Evolutionary conservation across 2,329 filamentous ascomycete genomes (phyloP).

Genomic region (Colletotrichum spinosum): DNA sequence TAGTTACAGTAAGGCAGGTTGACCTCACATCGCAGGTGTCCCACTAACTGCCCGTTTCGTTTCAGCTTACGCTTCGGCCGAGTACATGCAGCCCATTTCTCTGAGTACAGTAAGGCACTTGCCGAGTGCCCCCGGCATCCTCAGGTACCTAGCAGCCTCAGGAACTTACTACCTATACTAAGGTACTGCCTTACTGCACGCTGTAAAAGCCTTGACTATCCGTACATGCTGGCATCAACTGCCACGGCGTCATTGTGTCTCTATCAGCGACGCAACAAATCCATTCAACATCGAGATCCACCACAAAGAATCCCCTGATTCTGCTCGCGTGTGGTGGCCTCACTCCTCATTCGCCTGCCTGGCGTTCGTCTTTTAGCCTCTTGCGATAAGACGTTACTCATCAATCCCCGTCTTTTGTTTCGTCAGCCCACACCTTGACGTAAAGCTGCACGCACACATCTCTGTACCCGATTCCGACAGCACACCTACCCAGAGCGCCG

Average conservation of each 20-base stretch:
- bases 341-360: background rate
- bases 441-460: background rate
- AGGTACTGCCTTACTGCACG: no score
- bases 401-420: background rate
- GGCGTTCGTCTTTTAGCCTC: no score
- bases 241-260: constrained; percentile 20
- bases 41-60: constrained; percentile 34
- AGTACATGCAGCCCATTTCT: no score
- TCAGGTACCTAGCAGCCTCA: no score
- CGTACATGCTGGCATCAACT: background rate
- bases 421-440: constrained; percentile 18
- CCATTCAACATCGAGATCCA: constrained; percentile 25
- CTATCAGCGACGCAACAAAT: no score
- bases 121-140: no score
- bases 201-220: no score
- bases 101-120: no score
- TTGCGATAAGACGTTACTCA: no score
- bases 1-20: background rate
- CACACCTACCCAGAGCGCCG: constrained; percentile 17
- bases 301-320: constrained; percentile 10
- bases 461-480: background rate
- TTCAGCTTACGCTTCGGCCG: background rate
- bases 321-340: constrained; percentile 12
- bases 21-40: constrained; percentile 22
- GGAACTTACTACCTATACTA: no score